Conservation (phyloP, 1,139 yeast species). For the Pneumocystis canis region DNA sequence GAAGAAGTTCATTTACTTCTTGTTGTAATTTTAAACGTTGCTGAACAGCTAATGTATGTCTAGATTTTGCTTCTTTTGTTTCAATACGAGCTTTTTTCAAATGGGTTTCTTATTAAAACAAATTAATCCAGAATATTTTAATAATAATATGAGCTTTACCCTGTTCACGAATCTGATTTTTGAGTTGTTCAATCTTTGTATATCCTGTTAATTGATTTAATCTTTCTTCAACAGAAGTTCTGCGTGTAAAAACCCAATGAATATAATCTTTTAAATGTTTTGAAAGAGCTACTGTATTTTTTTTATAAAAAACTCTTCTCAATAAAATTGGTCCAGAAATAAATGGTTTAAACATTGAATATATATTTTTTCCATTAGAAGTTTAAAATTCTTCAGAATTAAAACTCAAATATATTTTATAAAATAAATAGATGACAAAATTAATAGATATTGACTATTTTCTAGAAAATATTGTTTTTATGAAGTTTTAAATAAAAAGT, state of each 20-base stretch:
- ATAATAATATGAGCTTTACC: conserved; percentile 4
- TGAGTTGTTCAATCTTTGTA: conserved; percentile 59
- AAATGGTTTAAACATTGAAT: background rate
- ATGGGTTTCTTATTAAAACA: conserved; percentile 30
- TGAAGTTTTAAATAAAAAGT: background rate
- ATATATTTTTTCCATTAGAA: background rate
- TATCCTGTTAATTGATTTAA: conserved; percentile 90
- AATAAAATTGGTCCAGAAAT: background rate
- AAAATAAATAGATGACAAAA: background rate
- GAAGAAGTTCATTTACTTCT: conserved; percentile 75
- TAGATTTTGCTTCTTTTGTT: conserved; percentile 37
- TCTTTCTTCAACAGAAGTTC: conserved; percentile 56
- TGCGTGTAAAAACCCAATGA: conserved; percentile 37
- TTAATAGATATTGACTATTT: background rate
- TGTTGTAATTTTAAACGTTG: conserved; percentile 59
- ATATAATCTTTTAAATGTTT: background rate
- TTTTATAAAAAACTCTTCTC: background rate
- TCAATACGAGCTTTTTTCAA: conserved; percentile 36
- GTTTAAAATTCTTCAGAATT: background rate
- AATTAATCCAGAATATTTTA: background rate
- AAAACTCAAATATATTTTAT: background rate
- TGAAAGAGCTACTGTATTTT: background rate
- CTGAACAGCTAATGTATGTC: conserved; percentile 50
- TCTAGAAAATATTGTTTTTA: background rate
- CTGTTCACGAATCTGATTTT: conserved; percentile 39